Conservation (phyloP, 2,329 filamentous ascomycete genomes). For the Myriosclerotinia duriaeana region DNA sequence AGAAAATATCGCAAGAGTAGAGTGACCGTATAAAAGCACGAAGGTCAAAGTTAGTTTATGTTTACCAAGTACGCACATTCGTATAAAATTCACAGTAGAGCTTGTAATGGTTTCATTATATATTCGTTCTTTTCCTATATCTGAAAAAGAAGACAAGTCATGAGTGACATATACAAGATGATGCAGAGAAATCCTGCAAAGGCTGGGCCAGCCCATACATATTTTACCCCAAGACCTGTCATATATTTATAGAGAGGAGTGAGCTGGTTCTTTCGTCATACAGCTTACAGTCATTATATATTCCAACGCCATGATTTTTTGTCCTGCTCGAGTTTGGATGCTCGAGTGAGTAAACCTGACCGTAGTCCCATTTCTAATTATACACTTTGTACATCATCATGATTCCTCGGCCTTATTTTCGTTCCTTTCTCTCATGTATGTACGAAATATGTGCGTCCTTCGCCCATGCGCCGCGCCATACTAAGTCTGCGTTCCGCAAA, state of each 20-base stretch:
- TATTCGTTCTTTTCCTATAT: constrained; percentile 14
- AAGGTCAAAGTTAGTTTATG: background rate
- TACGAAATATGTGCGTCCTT: background rate
- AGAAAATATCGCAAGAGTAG: background rate
- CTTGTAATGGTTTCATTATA: constrained; percentile 17
- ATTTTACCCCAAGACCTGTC: constrained; percentile 16
- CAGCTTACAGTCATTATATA: constrained; percentile 24
- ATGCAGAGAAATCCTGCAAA: constrained; percentile 16
- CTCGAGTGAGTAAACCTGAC: constrained; percentile 18
- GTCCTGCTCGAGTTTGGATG: constrained; percentile 14
- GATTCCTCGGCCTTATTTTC: background rate
- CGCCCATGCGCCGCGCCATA: background rate
- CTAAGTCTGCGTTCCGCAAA: background rate
- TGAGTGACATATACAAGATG: constrained; percentile 22
- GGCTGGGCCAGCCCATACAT: constrained; percentile 12
- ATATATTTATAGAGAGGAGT: constrained; percentile 24
- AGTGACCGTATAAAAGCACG: background rate
- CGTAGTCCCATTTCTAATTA: constrained; percentile 21
- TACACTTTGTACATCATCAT: constrained; percentile 24
- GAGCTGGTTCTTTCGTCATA: constrained; percentile 22
- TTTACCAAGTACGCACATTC: background rate
- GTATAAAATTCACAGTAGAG: background rate
- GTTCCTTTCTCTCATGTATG: background rate
- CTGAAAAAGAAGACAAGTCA: constrained; percentile 12
- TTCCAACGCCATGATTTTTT: constrained; percentile 22